Conservation (phyloP, 495 filamentous ascomycete genomes). For the Penicillium canescens region DNA sequence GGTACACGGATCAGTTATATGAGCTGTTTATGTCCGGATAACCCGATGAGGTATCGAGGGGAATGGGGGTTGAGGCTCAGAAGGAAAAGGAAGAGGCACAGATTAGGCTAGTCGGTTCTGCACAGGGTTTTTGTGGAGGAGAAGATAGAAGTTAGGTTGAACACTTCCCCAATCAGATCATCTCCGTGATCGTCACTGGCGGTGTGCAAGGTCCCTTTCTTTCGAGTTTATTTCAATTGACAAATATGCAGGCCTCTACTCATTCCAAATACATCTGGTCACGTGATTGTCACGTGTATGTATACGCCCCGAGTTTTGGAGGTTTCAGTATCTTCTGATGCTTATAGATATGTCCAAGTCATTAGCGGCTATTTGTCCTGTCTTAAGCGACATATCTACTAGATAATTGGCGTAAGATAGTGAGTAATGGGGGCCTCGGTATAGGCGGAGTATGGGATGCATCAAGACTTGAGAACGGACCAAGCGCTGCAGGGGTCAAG, state of each 20-base stretch:
- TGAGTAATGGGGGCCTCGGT: too few relatives aligned
- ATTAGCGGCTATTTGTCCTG: too few relatives aligned
- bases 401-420: neutral
- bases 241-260: neutral
- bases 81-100: neutral
- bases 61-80: neutral
- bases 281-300: neutral
- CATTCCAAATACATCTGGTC: neutral
- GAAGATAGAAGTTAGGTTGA: neutral
- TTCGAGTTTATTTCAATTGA: neutral
- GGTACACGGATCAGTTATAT: constrained; percentile 5
- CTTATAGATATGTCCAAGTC: too few relatives aligned
- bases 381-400: too few relatives aligned
- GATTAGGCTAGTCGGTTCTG: neutral
- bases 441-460: neutral
- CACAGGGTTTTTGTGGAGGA: constrained; percentile 4
- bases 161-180: constrained; percentile 18
- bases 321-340: too few relatives aligned
- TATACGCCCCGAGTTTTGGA: neutral
- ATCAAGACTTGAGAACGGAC: constrained; percentile 2
- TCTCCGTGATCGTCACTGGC: constrained; percentile 17
- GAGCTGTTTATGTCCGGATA: constrained; percentile 7
- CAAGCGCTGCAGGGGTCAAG: constrained; percentile 9
- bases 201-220: constrained; percentile 13
- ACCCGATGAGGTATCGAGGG: neutral